These are phyloP conservation scores for Flaveria brownii DNA, from an alignment of 129 eudicot genomes.

Conservation along the genomic window DNA sequence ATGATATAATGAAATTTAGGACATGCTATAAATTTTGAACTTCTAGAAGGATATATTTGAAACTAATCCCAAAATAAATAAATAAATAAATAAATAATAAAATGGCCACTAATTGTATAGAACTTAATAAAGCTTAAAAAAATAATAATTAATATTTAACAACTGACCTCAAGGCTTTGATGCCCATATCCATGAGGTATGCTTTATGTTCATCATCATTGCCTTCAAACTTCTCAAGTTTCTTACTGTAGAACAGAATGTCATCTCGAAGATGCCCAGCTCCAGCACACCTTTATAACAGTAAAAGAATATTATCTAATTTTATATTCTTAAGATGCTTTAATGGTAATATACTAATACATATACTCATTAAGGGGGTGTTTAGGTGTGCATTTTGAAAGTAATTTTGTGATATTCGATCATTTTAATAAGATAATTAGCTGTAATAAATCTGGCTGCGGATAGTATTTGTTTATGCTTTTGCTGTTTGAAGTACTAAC, in stretches of 20 bases:
- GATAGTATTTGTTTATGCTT: not conserved
- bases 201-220: conserved; percentile 77
- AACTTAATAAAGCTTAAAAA: not conserved
- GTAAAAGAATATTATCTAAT: not conserved
- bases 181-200: conserved; percentile 78
- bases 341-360: not conserved
- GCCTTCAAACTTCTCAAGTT: conserved; percentile 58
- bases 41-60: not conserved
- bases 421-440: not conserved
- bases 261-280: conserved; percentile 94
- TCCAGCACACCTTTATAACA: conserved; percentile 82
- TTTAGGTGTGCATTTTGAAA: not conserved
- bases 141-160: not conserved
- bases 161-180: conserved; percentile 88
- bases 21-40: not conserved
- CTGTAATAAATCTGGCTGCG: not conserved
- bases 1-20: not conserved
- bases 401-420: not conserved
- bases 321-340: not conserved
- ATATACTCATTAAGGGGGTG: not conserved
- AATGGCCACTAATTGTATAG: not conserved
- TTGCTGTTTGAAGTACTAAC: not conserved
- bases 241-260: conserved; percentile 60
- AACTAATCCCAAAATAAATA: not conserved
- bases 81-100: not conserved